A percentile compares a stretch with the other conserved stretches of the same genome.
phyloP scores from a whole-genome alignment of 2,329 filamentous ascomycete species.

The Phaeosphaeriaceae sp. region DNA sequence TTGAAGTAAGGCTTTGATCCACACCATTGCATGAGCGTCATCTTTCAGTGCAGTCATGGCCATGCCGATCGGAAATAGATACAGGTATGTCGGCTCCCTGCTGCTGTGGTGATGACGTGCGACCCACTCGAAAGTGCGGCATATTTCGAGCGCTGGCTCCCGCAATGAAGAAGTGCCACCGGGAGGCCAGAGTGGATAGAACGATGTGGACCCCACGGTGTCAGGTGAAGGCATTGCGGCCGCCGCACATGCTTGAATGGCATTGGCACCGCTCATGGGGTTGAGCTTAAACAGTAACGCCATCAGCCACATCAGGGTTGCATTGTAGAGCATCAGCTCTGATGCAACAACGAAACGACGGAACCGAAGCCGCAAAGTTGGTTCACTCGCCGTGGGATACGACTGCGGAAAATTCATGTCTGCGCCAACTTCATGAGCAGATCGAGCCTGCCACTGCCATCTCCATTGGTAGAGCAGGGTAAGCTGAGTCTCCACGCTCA shows the following conservation, averaged over 20 bases:
- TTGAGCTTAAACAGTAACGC: background rate
- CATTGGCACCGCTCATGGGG: background rate
- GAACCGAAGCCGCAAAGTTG: background rate
- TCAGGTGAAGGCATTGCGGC: background rate
- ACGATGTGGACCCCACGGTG: background rate
- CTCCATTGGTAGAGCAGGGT: slow-evolving; percentile 1
- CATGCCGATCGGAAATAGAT: background rate
- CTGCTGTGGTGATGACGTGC: background rate
- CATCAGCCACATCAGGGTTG: background rate
- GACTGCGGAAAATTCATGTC: background rate
- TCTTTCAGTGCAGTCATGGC: slow-evolving; percentile 2
- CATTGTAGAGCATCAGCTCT: slow-evolving; percentile 1
- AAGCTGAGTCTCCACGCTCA: background rate
- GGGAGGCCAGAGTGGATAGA: background rate
- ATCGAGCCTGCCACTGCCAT: background rate
- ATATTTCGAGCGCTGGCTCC: background rate
- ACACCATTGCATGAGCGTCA: background rate
- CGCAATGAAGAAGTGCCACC: background rate
- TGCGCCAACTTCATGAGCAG: background rate
- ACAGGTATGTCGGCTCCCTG: slow-evolving; percentile 2
- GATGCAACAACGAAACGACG: slow-evolving; percentile 1
- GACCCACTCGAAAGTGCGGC: background rate
- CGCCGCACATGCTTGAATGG: background rate
- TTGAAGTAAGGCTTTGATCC: background rate
- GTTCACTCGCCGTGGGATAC: background rate